Evolutionary conservation across 306 rosid species (phyloP), one percentile per base, ranked within the genome.

Genomic region (Mimosa bimucronata): DNA sequence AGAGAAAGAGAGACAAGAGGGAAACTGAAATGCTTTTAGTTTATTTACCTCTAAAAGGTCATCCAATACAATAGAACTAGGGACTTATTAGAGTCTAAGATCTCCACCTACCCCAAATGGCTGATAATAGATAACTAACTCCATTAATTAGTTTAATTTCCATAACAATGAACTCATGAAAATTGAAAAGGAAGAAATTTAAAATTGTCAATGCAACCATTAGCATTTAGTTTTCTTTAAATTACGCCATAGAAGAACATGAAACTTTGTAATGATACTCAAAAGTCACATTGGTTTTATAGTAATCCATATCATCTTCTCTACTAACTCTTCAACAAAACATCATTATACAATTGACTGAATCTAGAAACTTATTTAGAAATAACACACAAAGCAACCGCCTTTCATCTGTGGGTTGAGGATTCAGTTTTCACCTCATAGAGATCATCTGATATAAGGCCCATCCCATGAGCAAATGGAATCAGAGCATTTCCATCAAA

Each of bases 401-500:
- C 31, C 7, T 28, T 30, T 40, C 31, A 4, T 61, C 16, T 37
- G 50, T 14, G 42, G 52, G 61, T 46, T 23, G 66, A 42, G 37
- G 70, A 45, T 53, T 73, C 19, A 55, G 62, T 82, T 57, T 55
- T 71, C 74, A 95, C 98, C 98, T 88, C 87, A 85, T 74, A 95
- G 58, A 95, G 85, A 10, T 95, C 92, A 73, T 92, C 94, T 48
- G 98, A 86, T 85, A 95, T 95, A 66, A 95, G 87, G 44, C 97
- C 98, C 98, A 95, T 95, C 79, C 98, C 98, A 38, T 95, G 97
- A 13, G 46, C 93, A 88, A 95, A 95, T 75, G 98, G 98, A 70
- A 95, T 88, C 80, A 92, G 90, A 70, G 98, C 98, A 80, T 92
- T 95, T 75, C 97, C 98, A 82, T 92, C 98, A n/a, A 88, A 68